phyloP scores from a whole-genome alignment of 805 yeast genomes.

The Wickerhamomyces xylosicus region DNA sequence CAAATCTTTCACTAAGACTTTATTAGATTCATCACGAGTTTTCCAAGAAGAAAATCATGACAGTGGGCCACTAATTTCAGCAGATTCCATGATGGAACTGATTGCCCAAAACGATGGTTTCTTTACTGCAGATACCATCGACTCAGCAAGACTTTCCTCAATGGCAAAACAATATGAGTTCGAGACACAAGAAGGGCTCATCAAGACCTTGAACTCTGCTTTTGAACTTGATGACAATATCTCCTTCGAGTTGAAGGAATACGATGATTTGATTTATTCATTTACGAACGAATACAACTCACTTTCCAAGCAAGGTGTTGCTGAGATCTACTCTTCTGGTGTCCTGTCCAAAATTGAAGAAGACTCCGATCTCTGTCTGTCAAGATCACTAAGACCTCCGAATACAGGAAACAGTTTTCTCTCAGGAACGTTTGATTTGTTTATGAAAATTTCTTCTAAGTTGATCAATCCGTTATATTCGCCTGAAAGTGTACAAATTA shows the following conservation, averaged over 20 bases:
- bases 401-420: background rate
- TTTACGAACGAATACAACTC: background rate
- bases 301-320: background rate
- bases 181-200: constrained; percentile 8
- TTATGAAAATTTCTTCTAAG: background rate
- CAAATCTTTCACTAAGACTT: background rate
- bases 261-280: constrained; percentile 2
- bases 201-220: constrained; percentile 10
- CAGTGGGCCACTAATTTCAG: background rate
- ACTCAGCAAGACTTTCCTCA: background rate
- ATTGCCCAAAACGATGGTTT: constrained; percentile 2
- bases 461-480: background rate
- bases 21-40: background rate
- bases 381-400: background rate
- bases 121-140: background rate
- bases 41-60: background rate
- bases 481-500: background rate
- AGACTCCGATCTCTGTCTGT: background rate
- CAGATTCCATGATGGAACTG: background rate
- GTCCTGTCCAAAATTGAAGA: background rate
- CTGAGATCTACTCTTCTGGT: constrained; percentile 1
- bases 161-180: background rate
- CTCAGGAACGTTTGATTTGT: background rate
- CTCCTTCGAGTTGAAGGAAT: constrained; percentile 5
- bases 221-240: constrained; percentile 13